Conservation (phyloP, 2,329 filamentous ascomycete genomes). For the Diplodia corticola region DNA sequence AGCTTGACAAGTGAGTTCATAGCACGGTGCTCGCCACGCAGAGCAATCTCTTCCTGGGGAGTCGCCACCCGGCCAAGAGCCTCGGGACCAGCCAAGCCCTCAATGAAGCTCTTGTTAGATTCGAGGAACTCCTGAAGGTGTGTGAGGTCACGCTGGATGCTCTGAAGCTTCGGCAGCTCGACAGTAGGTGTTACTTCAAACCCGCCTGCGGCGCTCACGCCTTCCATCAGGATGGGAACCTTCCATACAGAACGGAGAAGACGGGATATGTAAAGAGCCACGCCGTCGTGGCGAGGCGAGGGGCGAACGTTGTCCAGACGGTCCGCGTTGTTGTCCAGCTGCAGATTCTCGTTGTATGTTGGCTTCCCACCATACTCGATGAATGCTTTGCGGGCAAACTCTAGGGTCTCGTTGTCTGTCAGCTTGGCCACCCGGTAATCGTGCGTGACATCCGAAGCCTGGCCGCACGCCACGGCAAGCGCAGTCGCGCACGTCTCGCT, state of each 20-base stretch:
- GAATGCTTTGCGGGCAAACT: slow-evolving; percentile 81
- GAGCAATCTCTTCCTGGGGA: slow-evolving; percentile 85
- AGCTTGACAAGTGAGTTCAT: slow-evolving; percentile 82
- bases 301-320: slow-evolving; percentile 81
- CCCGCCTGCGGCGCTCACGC: slow-evolving; percentile 57
- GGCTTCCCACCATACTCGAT: slow-evolving; percentile 91
- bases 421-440: slow-evolving; percentile 69
- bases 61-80: slow-evolving; percentile 75
- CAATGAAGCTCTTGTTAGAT: slow-evolving; percentile 86
- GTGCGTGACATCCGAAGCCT: slow-evolving; percentile 76
- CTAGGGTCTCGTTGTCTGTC: slow-evolving; percentile 81
- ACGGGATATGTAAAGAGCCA: slow-evolving; percentile 83
- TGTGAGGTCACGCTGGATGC: slow-evolving; percentile 78
- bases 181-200: slow-evolving; percentile 68
- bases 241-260: slow-evolving; percentile 91
- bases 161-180: slow-evolving; percentile 65
- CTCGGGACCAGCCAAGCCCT: slow-evolving; percentile 88
- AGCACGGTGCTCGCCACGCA: slow-evolving; percentile 92
- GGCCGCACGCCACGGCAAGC: slow-evolving; percentile 90
- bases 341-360: slow-evolving; percentile 74
- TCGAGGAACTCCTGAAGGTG: slow-evolving; percentile 79
- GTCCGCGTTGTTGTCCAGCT: slow-evolving; percentile 59
- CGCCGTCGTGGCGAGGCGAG: slow-evolving; percentile 84
- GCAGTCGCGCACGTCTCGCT: slow-evolving; percentile 88
- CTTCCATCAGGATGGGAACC: slow-evolving; percentile 66